Conservation (phyloP, 2,329 filamentous ascomycete genomes). For the Penicillium sclerotiorum region DNA sequence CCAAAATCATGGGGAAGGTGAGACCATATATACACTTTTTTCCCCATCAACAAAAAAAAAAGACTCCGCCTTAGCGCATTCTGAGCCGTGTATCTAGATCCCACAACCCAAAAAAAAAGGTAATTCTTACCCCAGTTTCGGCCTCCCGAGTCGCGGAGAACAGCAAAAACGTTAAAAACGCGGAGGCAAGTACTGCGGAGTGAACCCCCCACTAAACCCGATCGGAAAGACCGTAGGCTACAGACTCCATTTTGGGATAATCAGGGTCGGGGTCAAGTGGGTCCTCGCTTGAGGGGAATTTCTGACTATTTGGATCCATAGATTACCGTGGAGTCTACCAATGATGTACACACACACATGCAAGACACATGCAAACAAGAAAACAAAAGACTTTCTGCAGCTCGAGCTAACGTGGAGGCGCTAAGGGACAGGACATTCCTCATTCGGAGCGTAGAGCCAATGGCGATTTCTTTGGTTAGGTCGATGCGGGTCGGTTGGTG, state of each 20-base stretch:
- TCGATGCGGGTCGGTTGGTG: constrained; percentile 23
- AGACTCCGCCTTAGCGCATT: too few species aligned
- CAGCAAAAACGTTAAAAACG: constrained; percentile 10
- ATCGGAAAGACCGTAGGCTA: constrained; percentile 8
- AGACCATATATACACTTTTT: constrained; percentile 20
- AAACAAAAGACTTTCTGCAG: too few species aligned
- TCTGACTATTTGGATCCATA: not conserved
- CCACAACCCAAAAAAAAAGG: constrained; percentile 14
- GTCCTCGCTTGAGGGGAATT: constrained; percentile 9
- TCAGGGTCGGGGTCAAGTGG: constrained; percentile 4
- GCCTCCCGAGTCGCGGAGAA: constrained; percentile 20
- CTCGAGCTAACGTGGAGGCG: not conserved
- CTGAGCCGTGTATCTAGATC: not conserved
- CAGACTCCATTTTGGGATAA: constrained; percentile 4
- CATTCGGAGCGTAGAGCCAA: constrained; percentile 20
- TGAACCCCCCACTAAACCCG: constrained; percentile 10
- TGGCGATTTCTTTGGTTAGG: constrained; percentile 7
- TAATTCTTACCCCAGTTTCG: constrained; percentile 18
- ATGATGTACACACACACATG: too few species aligned
- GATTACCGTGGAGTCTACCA: not conserved
- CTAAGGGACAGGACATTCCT: not conserved
- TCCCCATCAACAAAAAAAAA: too few species aligned
- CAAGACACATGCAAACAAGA: too few species aligned
- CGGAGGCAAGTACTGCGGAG: constrained; percentile 23
- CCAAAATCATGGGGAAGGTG: constrained; percentile 6